A percentile compares a stretch with the other conserved stretches of the same genome.
Evolutionary conservation across 75 land plant genomes (phyloP).

Genomic region (Selaginella tamariscina): DNA sequence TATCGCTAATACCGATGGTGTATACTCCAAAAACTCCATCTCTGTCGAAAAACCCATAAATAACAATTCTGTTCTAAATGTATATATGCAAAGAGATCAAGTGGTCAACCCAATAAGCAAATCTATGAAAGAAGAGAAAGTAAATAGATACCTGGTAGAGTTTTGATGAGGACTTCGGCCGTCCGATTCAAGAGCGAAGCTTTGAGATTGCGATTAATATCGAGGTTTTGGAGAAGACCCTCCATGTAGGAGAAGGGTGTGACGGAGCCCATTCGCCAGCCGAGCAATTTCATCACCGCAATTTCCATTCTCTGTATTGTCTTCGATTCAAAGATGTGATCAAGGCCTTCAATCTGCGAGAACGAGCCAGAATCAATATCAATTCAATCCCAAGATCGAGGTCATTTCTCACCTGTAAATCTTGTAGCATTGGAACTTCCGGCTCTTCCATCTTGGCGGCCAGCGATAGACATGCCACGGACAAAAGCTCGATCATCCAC

Average conservation of each 20-base stretch:
- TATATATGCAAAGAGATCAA: background rate
- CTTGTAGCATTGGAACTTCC: constrained; percentile 8
- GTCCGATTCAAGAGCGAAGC: background rate
- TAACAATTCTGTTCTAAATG: background rate
- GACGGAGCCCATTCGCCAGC: constrained; percentile 6
- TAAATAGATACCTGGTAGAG: constrained; percentile 10
- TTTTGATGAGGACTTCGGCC: constrained; percentile 8
- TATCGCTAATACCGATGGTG: constrained; percentile 13
- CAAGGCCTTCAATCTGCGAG: constrained; percentile 13
- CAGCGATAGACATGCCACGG: background rate
- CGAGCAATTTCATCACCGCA: background rate
- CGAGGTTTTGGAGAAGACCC: constrained; percentile 4
- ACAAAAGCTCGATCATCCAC: constrained; percentile 11
- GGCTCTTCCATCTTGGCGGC: constrained; percentile 8
- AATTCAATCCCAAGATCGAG: background rate
- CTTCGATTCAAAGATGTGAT: constrained; percentile 4
- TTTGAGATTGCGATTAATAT: background rate
- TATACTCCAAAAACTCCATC: constrained; percentile 15
- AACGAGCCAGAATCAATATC: background rate
- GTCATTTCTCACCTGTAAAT: constrained; percentile 12
- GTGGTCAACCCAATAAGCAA: background rate
- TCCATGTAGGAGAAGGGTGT: constrained; percentile 13
- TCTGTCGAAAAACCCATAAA: constrained; percentile 9
- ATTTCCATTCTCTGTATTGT: constrained; percentile 15
- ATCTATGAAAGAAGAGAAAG: background rate